Percentiles rank a stretch among this genome's conserved stretches.
phyloP scores from a whole-genome alignment of 768 basidiomycete genomes.

The Pholiota conissans region DNA sequence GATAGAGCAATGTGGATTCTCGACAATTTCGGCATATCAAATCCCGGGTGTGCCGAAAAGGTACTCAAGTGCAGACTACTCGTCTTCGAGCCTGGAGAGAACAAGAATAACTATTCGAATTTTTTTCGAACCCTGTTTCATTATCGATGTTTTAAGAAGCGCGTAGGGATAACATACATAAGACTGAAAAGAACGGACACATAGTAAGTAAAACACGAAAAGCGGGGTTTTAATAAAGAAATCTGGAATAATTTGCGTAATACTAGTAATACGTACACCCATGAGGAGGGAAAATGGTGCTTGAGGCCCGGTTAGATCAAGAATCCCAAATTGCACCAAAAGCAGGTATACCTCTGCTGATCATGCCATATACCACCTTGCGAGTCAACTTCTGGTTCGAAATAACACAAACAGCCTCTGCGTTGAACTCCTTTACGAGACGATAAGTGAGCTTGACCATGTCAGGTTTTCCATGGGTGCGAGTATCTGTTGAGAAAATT shows the following conservation, averaged over 20 bases:
- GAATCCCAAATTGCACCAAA: constrained; percentile 67
- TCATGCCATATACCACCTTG: constrained; percentile 61
- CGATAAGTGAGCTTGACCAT: constrained; percentile 48
- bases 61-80: too few relatives aligned
- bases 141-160: not conserved
- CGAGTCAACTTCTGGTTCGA: constrained; percentile 58
- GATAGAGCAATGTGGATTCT: too few relatives aligned
- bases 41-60: too few relatives aligned
- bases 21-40: too few relatives aligned
- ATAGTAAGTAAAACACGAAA: not conserved
- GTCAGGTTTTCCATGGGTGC: constrained; percentile 46
- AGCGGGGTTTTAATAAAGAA: not conserved
- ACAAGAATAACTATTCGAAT: too few relatives aligned
- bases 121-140: too few relatives aligned
- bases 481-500: constrained; percentile 34
- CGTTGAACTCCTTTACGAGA: constrained; percentile 46
- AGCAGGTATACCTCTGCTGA: constrained; percentile 59
- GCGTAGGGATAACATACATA: not conserved
- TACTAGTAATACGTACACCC: not conserved
- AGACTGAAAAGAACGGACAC: not conserved
- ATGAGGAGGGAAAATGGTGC: too few relatives aligned
- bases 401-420: constrained; percentile 57
- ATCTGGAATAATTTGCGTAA: not conserved
- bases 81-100: too few relatives aligned
- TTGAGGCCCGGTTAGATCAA: constrained; percentile 24